phyloP scores from a whole-genome alignment of 2,329 filamentous ascomycete species.

The Diaporthe amygdali region DNA sequence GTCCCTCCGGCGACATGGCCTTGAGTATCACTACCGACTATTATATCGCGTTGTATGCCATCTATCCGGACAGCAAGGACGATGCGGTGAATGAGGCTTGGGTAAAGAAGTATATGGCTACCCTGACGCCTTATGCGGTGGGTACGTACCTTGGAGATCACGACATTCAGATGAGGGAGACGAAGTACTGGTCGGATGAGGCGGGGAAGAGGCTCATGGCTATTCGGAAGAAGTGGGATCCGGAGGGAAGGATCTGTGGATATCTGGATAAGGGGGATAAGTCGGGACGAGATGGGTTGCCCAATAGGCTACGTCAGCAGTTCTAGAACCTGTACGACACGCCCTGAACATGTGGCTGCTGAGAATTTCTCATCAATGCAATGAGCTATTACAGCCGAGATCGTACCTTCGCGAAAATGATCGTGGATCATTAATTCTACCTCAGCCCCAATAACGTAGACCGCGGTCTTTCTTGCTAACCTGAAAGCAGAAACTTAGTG shows the following conservation, averaged over 20 bases:
- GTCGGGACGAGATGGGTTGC: slow-evolving; percentile 45
- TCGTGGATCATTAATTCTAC: too few relatives aligned
- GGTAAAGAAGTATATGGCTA: slow-evolving; percentile 45
- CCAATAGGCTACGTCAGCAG: slow-evolving; percentile 37
- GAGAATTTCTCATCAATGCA: background rate
- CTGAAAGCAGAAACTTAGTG: too few relatives aligned
- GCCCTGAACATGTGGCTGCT: background rate
- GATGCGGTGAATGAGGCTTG: slow-evolving; percentile 48
- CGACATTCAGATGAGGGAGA: slow-evolving; percentile 53
- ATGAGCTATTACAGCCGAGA: background rate
- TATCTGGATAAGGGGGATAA: slow-evolving; percentile 50
- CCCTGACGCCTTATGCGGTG: slow-evolving; percentile 43
- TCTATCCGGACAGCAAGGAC: slow-evolving; percentile 52
- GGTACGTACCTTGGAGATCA: slow-evolving; percentile 59
- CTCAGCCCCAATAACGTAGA: too few relatives aligned
- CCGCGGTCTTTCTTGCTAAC: too few relatives aligned
- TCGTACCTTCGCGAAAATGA: background rate
- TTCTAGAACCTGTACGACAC: background rate
- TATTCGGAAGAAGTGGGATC: slow-evolving; percentile 48
- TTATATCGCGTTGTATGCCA: slow-evolving; percentile 57
- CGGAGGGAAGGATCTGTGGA: slow-evolving; percentile 43
- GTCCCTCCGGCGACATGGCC: slow-evolving; percentile 45
- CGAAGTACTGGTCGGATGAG: slow-evolving; percentile 52
- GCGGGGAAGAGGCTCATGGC: slow-evolving; percentile 45
- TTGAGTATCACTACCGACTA: slow-evolving; percentile 59